phyloP scores from a whole-genome alignment of 2,329 filamentous ascomycete species.

The Fusarium tanahbumbuense region DNA sequence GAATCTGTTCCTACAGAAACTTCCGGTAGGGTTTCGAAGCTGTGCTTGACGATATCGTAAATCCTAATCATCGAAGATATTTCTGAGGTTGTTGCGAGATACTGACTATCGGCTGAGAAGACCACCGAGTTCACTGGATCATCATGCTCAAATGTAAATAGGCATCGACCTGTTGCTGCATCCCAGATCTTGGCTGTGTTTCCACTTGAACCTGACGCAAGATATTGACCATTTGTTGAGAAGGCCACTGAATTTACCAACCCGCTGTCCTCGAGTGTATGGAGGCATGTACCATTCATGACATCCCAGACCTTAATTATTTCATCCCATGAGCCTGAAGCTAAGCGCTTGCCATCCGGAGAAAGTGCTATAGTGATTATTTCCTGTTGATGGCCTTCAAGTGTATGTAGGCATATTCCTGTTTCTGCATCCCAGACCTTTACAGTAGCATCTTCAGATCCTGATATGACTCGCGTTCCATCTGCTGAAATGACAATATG shows the following conservation, averaged over 20 bases:
- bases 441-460: fast-evolving
- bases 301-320: not conserved
- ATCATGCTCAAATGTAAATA: fast-evolving
- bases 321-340: fast-evolving
- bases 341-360: not conserved
- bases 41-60: too few relatives aligned
- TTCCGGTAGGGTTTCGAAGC: too few relatives aligned
- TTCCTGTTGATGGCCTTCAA: too few relatives aligned
- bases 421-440: not conserved
- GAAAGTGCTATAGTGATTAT: too few relatives aligned
- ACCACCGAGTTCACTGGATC: fast-evolving
- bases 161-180: not conserved
- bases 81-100: too few relatives aligned
- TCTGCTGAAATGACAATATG: not conserved
- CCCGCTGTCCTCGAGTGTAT: fast-evolving
- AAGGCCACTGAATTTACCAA: fast-evolving
- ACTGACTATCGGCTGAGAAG: fast-evolving
- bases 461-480: not conserved
- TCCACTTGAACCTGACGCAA: not conserved
- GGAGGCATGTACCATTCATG: not conserved
- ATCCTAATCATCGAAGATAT: too few relatives aligned
- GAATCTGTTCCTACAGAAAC: too few relatives aligned
- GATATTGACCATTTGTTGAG: not conserved
- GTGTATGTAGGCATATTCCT: not conserved
- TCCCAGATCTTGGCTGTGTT: not conserved